phyloP scores from a whole-genome alignment of 2,329 filamentous ascomycete species.

The Akanthomyces lecanii region DNA sequence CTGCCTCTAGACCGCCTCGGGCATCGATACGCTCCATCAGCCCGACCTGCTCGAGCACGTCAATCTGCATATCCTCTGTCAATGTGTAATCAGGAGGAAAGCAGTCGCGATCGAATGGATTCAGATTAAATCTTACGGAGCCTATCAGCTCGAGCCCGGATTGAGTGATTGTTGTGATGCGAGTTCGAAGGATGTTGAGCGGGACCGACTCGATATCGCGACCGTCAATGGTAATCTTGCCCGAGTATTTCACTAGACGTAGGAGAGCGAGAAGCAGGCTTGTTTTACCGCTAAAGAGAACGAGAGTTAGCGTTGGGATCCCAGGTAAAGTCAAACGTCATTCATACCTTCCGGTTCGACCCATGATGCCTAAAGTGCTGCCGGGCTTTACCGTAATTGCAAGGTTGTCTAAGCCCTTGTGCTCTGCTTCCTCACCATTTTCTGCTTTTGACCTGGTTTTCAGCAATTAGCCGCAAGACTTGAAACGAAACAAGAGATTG shows the following conservation, averaged over 20 bases:
- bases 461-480: too few species aligned
- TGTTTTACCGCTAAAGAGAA: neutral
- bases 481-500: neutral
- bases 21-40: neutral
- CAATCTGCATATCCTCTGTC: neutral
- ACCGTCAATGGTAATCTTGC: neutral
- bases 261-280: neutral
- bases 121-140: neutral
- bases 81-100: neutral
- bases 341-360: neutral
- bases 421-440: neutral
- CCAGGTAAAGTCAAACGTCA: neutral
- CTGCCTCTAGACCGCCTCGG: neutral
- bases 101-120: neutral
- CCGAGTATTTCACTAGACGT: neutral
- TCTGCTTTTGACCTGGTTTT: neutral
- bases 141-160: neutral
- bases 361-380: neutral
- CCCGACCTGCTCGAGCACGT: neutral
- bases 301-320: neutral
- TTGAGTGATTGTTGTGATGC: slow-evolving; percentile 10
- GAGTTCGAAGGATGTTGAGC: neutral
- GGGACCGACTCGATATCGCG: neutral
- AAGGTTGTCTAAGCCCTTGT: neutral
- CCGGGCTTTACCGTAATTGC: neutral